A percentile compares a stretch with the other conserved stretches of the same genome.
Evolutionary conservation across 768 basidiomycete species (phyloP).

Genomic region (Boletus sp.): DNA sequence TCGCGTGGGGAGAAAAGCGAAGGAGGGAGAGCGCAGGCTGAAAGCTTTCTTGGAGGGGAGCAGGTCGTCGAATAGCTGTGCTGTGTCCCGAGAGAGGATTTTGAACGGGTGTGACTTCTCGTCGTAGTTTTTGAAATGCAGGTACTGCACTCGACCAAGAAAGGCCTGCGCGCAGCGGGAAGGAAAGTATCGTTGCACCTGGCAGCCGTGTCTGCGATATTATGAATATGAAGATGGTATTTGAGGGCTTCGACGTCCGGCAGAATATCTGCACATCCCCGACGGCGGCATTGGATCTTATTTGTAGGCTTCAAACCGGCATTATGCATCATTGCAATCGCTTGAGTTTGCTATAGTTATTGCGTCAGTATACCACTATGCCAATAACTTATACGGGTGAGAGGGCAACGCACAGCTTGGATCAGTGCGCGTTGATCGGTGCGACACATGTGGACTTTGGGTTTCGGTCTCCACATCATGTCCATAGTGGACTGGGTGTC

Average conservation of each 20-base stretch:
- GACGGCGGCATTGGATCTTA: slow-evolving; percentile 41
- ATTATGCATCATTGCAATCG: slow-evolving; percentile 23
- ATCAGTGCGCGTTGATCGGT: slow-evolving; percentile 36
- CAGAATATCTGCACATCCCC: slow-evolving; percentile 44
- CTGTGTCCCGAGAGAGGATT: slow-evolving; percentile 6
- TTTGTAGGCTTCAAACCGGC: slow-evolving; percentile 30
- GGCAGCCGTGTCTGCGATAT: slow-evolving; percentile 37
- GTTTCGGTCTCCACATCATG: slow-evolving; percentile 31
- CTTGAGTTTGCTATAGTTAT: slow-evolving; percentile 21
- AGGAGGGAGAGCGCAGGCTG: slow-evolving; percentile 14
- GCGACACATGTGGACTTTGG: slow-evolving; percentile 33
- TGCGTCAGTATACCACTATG: background rate
- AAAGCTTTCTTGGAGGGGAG: slow-evolving; percentile 13
- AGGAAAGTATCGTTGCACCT: background rate
- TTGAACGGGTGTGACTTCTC: slow-evolving; percentile 19
- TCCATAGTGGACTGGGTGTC: slow-evolving; percentile 23
- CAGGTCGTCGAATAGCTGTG: background rate
- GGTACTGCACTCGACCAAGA: background rate
- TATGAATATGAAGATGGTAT: slow-evolving; percentile 56
- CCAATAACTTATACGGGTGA: background rate
- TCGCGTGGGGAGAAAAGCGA: slow-evolving; percentile 13
- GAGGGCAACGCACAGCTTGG: slow-evolving; percentile 36
- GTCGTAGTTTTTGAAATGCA: background rate
- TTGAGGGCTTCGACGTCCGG: slow-evolving; percentile 42
- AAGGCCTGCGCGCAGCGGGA: background rate